Evolutionary conservation across 257 asterid genomes (phyloP).

Genomic region (Salvia splendens): DNA sequence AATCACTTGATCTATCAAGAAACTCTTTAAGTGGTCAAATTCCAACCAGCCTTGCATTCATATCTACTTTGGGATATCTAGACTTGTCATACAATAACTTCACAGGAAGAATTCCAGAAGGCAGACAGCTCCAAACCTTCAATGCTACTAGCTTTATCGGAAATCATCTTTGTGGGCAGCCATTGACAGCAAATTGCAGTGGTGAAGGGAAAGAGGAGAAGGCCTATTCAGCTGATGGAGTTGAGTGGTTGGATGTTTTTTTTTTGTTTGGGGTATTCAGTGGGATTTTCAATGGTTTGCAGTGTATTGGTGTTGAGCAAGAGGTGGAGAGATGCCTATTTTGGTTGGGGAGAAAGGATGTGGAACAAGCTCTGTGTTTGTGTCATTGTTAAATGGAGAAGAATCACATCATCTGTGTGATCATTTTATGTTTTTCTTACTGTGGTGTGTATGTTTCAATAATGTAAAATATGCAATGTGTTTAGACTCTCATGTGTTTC

Average conservation of each 20-base stretch:
- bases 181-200: neutral
- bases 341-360: conserved; percentile 2
- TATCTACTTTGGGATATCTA: neutral
- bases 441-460: too few relatives aligned
- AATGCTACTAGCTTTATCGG: conserved; percentile 7
- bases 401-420: too few relatives aligned
- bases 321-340: conserved; percentile 20
- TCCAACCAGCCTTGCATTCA: neutral
- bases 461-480: too few relatives aligned
- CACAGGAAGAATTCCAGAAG: conserved; percentile 2
- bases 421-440: too few relatives aligned
- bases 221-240: neutral
- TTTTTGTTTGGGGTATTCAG: conserved; percentile 1
- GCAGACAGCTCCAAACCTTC: conserved; percentile 8
- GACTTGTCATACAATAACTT: neutral
- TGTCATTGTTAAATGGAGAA: neutral
- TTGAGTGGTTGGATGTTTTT: conserved; percentile 13
- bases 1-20: neutral
- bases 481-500: too few relatives aligned
- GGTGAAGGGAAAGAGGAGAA: neutral
- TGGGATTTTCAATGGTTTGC: conserved; percentile 19
- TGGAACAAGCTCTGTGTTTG: neutral
- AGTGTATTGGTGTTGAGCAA: neutral
- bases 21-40: conserved; percentile 6
- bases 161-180: conserved; percentile 18